phyloP scores from a whole-genome alignment of 305 asterid genomes.

The Ilex paraguariensis region DNA sequence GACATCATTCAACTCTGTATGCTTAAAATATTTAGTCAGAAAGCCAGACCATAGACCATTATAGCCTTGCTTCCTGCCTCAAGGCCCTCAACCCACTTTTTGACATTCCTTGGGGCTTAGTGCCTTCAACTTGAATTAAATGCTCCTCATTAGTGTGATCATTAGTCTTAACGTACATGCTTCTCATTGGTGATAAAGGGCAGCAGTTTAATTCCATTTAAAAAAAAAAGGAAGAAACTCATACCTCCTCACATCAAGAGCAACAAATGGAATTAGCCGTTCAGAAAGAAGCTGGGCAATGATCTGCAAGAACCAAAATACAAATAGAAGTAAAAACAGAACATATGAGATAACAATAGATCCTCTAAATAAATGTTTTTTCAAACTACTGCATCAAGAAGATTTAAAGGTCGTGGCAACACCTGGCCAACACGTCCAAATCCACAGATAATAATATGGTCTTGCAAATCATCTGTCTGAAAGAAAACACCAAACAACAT shows the following conservation, averaged over 20 bases:
- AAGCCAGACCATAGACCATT: too few species aligned
- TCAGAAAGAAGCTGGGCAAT: constrained; percentile 99
- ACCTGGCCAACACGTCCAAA: constrained; percentile 99
- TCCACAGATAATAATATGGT: constrained; percentile 92
- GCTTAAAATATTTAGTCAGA: too few species aligned
- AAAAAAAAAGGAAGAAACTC: constrained; percentile 5
- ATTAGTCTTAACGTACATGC: too few species aligned
- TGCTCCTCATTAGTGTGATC: too few species aligned
- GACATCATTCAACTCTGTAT: too few species aligned
- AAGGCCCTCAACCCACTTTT: too few species aligned
- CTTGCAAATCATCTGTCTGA: constrained; percentile 99
- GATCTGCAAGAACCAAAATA: constrained; percentile 48
- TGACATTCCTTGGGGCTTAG: too few species aligned
- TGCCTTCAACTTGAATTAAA: too few species aligned
- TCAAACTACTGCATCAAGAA: constrained; percentile 12
- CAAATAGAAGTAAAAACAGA: constrained; percentile 12
- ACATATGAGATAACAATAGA: constrained; percentile 12
- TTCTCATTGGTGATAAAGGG: too few species aligned
- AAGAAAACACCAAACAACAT: constrained; percentile 18
- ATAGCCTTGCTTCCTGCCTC: too few species aligned
- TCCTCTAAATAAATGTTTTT: constrained; percentile 2
- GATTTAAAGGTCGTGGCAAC: constrained; percentile 18
- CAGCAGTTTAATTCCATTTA: too few species aligned
- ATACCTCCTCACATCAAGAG: constrained; percentile 99
- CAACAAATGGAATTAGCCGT: constrained; percentile 96